These are phyloP conservation scores for Colletotrichum sp. DNA, from an alignment of 2,329 filamentous ascomycete genomes.

Conservation along the genomic window DNA sequence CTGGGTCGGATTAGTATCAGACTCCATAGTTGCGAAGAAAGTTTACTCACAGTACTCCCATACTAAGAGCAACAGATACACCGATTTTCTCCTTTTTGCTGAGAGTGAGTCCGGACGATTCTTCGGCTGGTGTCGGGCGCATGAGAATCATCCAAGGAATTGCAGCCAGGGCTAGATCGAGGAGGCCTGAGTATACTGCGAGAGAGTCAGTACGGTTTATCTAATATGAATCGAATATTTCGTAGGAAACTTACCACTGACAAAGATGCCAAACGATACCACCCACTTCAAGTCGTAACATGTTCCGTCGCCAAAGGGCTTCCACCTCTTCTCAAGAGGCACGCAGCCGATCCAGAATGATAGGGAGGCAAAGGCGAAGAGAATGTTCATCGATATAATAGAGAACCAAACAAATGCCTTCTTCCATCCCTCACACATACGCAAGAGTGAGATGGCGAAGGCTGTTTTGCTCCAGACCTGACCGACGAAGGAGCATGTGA, in stretches of 20 bases:
- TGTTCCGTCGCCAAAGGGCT: slow-evolving; percentile 10
- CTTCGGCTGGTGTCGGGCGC: slow-evolving; percentile 19
- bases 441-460: slow-evolving; percentile 39
- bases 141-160: slow-evolving; percentile 43
- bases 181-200: slow-evolving; percentile 29
- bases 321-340: slow-evolving; percentile 22
- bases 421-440: slow-evolving; percentile 30
- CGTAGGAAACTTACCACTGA: neutral
- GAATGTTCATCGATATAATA: slow-evolving; percentile 33
- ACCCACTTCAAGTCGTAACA: slow-evolving; percentile 17
- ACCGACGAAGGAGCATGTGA: slow-evolving; percentile 33
- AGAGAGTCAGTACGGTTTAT: neutral
- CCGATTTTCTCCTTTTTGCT: slow-evolving; percentile 39
- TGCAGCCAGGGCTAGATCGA: slow-evolving; percentile 41
- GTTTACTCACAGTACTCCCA: slow-evolving; percentile 25
- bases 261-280: slow-evolving; percentile 21
- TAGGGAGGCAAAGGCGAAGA: slow-evolving; percentile 24
- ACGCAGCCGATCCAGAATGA: slow-evolving; percentile 28
- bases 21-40: neutral
- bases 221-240: accelerated
- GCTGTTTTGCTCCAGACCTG: slow-evolving; percentile 43
- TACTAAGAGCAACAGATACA: slow-evolving; percentile 39
- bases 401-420: slow-evolving; percentile 34
- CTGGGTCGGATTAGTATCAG: neutral
- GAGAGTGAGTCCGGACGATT: slow-evolving; percentile 8